phyloP scores from a whole-genome alignment of 129 eudicot species.

The Flaveria ramosissima region DNA sequence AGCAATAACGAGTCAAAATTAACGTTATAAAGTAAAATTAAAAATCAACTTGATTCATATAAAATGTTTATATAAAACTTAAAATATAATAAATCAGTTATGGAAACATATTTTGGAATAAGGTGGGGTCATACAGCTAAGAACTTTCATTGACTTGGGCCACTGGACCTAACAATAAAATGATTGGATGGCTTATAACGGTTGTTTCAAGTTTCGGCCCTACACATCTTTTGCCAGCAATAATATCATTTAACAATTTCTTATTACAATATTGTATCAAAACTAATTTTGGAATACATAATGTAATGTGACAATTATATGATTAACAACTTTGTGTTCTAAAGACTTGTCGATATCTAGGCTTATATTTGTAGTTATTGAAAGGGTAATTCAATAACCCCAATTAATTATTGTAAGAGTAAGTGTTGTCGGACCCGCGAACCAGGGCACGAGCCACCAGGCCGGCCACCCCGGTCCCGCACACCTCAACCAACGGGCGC shows the following conservation, averaged over 20 bases:
- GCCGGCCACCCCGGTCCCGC: no score
- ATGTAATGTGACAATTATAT: not conserved
- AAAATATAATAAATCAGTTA: not conserved
- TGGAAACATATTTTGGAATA: slow-evolving; percentile 7
- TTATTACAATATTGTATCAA: not conserved
- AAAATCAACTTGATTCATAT: not conserved
- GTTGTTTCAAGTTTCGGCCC: slow-evolving; percentile 26
- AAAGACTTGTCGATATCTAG: not conserved
- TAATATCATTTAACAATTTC: not conserved
- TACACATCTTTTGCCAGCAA: slow-evolving; percentile 30
- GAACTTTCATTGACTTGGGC: slow-evolving; percentile 30
- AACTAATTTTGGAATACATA: not conserved
- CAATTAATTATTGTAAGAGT: no score
- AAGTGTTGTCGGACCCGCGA: no score
- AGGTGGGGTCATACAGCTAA: slow-evolving; percentile 28
- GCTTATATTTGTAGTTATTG: not conserved
- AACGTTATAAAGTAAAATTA: not conserved
- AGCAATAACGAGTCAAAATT: not conserved
- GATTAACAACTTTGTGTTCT: not conserved
- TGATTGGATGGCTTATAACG: slow-evolving; percentile 21
- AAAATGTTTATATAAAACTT: not conserved
- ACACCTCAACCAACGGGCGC: no score
- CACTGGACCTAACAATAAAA: slow-evolving; percentile 29
- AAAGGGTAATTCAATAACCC: no score
- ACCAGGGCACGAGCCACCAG: no score